These are phyloP conservation scores for Wickerhamiella dianesei DNA, from an alignment of 805 yeast species.

Conservation along the genomic window DNA sequence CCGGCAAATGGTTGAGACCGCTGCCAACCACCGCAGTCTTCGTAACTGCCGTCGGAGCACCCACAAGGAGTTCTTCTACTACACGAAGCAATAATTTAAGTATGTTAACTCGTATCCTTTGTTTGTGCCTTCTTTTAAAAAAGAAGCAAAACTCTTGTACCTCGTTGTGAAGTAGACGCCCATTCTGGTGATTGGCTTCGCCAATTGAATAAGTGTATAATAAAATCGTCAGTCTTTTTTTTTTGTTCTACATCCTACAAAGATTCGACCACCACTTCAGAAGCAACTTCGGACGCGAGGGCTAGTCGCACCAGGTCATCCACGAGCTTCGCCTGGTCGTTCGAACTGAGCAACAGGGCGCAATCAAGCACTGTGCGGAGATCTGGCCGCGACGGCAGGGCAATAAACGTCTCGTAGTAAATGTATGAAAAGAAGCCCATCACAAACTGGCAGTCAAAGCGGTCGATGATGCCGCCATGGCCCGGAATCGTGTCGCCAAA, in stretches of 20 bases:
- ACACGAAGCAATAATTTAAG: slow-evolving; percentile 15
- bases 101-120: neutral
- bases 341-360: slow-evolving; percentile 26
- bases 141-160: no score
- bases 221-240: neutral
- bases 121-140: neutral
- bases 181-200: no score
- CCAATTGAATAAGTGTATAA: neutral
- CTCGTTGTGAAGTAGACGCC: no score
- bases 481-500: slow-evolving; percentile 98
- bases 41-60: slow-evolving; percentile 75
- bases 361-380: slow-evolving; percentile 62
- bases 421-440: slow-evolving; percentile 94
- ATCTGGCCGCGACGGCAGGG: slow-evolving; percentile 39
- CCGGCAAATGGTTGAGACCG: slow-evolving; percentile 54
- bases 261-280: neutral
- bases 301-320: slow-evolving; percentile 1
- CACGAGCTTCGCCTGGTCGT: slow-evolving; percentile 9
- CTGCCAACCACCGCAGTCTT: slow-evolving; percentile 64
- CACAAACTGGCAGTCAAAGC: slow-evolving; percentile 94
- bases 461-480: slow-evolving; percentile 95
- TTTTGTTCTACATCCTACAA: no score
- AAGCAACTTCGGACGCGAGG: neutral
- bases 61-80: slow-evolving; percentile 81
- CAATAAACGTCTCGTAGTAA: slow-evolving; percentile 84